These are phyloP conservation scores for Podosphaera fusca DNA, from an alignment of 2,329 filamentous ascomycete species.

Conservation along the genomic window DNA sequence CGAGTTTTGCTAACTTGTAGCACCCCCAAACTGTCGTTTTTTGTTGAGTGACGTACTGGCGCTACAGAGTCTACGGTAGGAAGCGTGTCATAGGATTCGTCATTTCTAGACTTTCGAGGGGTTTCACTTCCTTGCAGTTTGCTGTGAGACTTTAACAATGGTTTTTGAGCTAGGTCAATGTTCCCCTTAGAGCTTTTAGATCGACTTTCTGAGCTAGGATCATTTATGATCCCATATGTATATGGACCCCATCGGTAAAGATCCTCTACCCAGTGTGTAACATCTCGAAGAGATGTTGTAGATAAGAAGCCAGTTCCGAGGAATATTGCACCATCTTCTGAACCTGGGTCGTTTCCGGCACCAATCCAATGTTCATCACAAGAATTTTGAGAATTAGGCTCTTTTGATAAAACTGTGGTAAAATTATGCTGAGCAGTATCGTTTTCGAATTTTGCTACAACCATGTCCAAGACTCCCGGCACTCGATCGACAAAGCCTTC, in stretches of 20 bases:
- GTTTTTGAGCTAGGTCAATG: neutral
- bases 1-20: neutral
- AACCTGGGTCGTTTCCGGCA: conserved; percentile 37
- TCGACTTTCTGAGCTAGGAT: conserved; percentile 40
- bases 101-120: too few species aligned
- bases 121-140: too few species aligned
- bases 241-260: conserved; percentile 65
- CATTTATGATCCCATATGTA: conserved; percentile 67
- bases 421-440: neutral
- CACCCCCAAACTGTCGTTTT: too few species aligned
- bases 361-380: conserved; percentile 43
- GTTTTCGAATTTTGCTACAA: conserved; percentile 64
- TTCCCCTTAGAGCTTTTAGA: conserved; percentile 17
- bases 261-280: conserved; percentile 74
- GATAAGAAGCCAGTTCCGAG: conserved; percentile 56
- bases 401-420: conserved; percentile 6
- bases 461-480: conserved; percentile 65
- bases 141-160: too few species aligned
- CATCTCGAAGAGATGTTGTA: conserved; percentile 42
- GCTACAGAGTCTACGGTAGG: too few species aligned
- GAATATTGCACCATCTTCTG: conserved; percentile 70
- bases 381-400: conserved; percentile 4
- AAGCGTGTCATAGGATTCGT: too few species aligned
- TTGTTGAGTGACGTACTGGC: too few species aligned
- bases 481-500: conserved; percentile 66